Base-by-base conservation (phyloP, 495 filamentous ascomycete species). In the Hypoxylon intermedium region DNA sequence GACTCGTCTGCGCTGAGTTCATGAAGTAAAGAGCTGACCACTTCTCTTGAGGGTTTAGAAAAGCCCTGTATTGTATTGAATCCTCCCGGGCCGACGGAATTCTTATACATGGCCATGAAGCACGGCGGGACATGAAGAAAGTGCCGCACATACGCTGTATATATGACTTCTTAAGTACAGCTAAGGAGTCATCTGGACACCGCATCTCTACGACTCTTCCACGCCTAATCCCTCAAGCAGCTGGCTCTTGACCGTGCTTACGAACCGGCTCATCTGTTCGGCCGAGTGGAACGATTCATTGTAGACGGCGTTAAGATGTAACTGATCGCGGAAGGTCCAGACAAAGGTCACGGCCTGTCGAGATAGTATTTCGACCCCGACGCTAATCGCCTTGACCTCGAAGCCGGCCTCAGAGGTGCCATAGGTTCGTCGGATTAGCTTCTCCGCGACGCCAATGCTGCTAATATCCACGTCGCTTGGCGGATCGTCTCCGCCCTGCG, bases 381-480 rank as follows among this genome's bases (percentile, higher is more conserved):
- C 44, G 6, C 57, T 56, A 4, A 64, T 53, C 30, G 41, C 48
- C 28, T 18, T 23, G 30, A 53, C 56, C 28, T 60, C 51, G 34
- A 54, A 54, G 9, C 49, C 57, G 13, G 59, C 34, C 37, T 67
- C 53, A 6, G 58, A 16, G 24, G 62, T 60, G 18, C 70, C 65
- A 34, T 67, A 67, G 12, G 57, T 65, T 42, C 58, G 60, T 21
- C 49, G 40, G 31, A 73, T 24, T 15, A 70, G 50, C 11, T 58
- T 67, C 52, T 74, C 72, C 30, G 56, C 60, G 9, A 67, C 44
- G 19, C 65, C 68, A 9, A 73, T 45, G 33, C 70, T 70, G 53
- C 62, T 67, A 54, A 74, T 74, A 53, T 74, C 71, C 11, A 72
- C 52, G 26, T 71, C 71, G 23, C 69, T 75, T 11, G 65, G 62